phyloP scores from a whole-genome alignment of 2,329 filamentous ascomycete genomes.

The Ascomycota sp. region DNA sequence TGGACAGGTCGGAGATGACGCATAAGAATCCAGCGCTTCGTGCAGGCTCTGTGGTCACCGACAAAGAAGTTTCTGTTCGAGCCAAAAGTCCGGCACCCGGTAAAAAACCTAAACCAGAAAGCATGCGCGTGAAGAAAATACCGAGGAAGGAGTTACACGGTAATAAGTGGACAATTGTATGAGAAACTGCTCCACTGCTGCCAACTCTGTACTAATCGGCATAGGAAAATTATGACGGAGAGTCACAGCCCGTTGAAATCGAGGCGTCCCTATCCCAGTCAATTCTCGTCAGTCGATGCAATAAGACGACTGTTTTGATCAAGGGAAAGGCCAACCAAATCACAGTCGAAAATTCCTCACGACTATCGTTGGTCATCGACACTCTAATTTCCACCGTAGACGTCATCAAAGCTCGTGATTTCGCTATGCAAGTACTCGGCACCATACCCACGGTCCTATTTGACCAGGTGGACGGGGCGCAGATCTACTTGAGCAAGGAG shows the following conservation, averaged over 20 bases:
- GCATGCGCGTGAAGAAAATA: slow-evolving; percentile 64
- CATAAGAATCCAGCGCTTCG: slow-evolving; percentile 90
- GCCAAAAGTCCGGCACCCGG: slow-evolving; percentile 72
- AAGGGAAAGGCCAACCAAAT: slow-evolving; percentile 93
- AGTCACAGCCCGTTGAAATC: slow-evolving; percentile 50
- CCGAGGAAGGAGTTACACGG: slow-evolving; percentile 57
- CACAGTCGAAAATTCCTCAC: slow-evolving; percentile 72
- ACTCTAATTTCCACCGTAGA: slow-evolving; percentile 78
- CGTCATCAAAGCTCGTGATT: slow-evolving; percentile 84
- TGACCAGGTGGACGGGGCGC: slow-evolving; percentile 80
- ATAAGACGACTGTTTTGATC: slow-evolving; percentile 71
- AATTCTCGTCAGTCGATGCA: slow-evolving; percentile 78
- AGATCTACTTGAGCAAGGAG: slow-evolving; percentile 65
- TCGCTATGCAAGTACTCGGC: slow-evolving; percentile 79
- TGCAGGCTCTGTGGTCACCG: slow-evolving; percentile 45
- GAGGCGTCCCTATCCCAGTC: slow-evolving; percentile 67
- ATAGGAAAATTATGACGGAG: slow-evolving; percentile 76
- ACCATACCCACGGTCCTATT: slow-evolving; percentile 69
- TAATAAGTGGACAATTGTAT: slow-evolving; percentile 79
- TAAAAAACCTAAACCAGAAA: slow-evolving; percentile 71
- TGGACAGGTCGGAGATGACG: slow-evolving; percentile 89
- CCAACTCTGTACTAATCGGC: slow-evolving; percentile 1
- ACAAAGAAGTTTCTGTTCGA: slow-evolving; percentile 29
- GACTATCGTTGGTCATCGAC: slow-evolving; percentile 70
- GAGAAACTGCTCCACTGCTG: slow-evolving; percentile 7